Evolutionary conservation across 257 asterid genomes (phyloP), one percentile per base, ranked within the genome.

Genomic region (Ocimum tenuiflorum): DNA sequence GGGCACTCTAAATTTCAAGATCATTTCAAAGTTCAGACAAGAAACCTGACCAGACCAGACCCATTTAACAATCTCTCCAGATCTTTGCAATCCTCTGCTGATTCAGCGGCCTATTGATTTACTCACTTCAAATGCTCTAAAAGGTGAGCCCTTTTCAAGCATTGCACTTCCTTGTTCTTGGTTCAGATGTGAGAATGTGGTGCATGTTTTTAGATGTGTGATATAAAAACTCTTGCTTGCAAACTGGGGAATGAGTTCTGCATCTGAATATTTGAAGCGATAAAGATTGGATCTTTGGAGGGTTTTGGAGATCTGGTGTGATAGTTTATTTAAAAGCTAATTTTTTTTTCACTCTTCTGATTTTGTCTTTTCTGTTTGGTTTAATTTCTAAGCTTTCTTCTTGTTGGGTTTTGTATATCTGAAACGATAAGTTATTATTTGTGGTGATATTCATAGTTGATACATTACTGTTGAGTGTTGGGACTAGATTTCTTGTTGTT

Each of bases 241-340:
- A 2, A 54, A 66, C 65, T 75, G 51, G 63, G 29, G 22, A 70
- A 70, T 66, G 47, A 24, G 54, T 55, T 71, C 11, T 14, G 67
- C 45, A 47, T 69, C 33, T 62, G 65, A 76, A 71, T 66, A 79
- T 74, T 59, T 48, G 11, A 10, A 14, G 27, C 24, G 22, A 36
- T 62, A 54, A 61, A 66, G 67, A 19, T 70, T 20, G 69, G 79
- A 78, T 78, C 79, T 74, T 73, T 65, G 52, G 24, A 49, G 62
- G 71, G 65, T 60, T 67, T 55, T 15, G 75, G 68, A 76, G 81
- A 79, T 80, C 85, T 73, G 65, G 42, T 70, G 72, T 73, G 53
- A 39, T 58, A 17, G 14, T 46, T 67, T 67, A 9, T 69, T 62
- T 7, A 15, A 39, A 31, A 53, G 18, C 35, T 52, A 18, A 23